A percentile compares a stretch with the other conserved stretches of the same genome.
phyloP scores from a whole-genome alignment of 176 grass and related monocot genomes.

The Phoenix dactylifera region DNA sequence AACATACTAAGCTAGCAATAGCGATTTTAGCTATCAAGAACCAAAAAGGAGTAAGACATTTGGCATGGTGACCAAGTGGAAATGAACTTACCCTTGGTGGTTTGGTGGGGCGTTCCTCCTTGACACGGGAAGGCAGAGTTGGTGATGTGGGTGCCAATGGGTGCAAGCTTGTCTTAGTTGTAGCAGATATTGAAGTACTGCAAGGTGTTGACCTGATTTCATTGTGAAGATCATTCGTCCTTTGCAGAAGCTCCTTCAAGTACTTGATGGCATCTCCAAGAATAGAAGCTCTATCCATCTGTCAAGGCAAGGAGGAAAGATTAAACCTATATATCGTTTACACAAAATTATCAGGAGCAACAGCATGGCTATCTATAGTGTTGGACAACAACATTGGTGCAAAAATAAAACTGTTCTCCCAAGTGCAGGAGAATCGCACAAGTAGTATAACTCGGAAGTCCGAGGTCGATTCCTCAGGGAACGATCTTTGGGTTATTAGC shows the following conservation, averaged over 20 bases:
- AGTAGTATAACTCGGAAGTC: too few relatives aligned
- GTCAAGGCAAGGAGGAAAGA: slow-evolving; percentile 20
- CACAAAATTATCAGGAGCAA: too few relatives aligned
- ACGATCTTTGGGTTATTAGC: too few relatives aligned
- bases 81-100: slow-evolving; percentile 49
- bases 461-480: too few relatives aligned
- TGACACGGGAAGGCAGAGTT: slow-evolving; percentile 35
- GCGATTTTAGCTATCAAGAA: too few relatives aligned
- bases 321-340: background rate
- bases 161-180: slow-evolving; percentile 35
- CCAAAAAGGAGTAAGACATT: background rate
- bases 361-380: too few relatives aligned
- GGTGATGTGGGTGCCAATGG: slow-evolving; percentile 52
- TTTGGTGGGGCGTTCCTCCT: slow-evolving; percentile 53
- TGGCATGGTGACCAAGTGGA: background rate
- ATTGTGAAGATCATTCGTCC: slow-evolving; percentile 53
- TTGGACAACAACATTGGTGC: too few relatives aligned
- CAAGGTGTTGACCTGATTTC: slow-evolving; percentile 54
- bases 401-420: too few relatives aligned
- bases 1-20: too few relatives aligned
- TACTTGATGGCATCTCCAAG: slow-evolving; percentile 82
- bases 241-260: slow-evolving; percentile 73
- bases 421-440: too few relatives aligned
- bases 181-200: slow-evolving; percentile 39
- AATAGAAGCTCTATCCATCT: slow-evolving; percentile 77